A percentile compares a stretch with the other conserved stretches of the same genome.
These are phyloP conservation scores for Agrocybe pediades DNA, from an alignment of 768 basidiomycete genomes.

Conservation along the genomic window DNA sequence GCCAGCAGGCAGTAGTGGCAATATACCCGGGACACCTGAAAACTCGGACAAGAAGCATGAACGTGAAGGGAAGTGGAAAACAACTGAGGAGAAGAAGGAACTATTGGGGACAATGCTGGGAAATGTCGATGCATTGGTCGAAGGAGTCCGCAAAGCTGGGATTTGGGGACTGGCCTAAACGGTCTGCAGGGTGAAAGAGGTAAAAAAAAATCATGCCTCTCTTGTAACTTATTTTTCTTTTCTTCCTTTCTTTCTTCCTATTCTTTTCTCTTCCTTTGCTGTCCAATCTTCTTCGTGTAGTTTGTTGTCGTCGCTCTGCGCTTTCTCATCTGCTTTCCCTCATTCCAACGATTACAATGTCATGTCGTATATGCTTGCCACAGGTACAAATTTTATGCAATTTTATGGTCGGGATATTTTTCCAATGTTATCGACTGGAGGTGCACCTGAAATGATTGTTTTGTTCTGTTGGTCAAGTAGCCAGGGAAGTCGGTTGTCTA, in stretches of 20 bases:
- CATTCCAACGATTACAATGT: background rate
- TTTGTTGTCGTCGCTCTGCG: conserved; percentile 9
- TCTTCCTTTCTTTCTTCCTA: conserved; percentile 2
- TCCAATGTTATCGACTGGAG: conserved; percentile 64
- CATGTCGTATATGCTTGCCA: background rate
- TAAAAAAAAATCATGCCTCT: background rate
- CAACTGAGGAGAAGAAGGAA: conserved; percentile 84
- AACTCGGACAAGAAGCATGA: conserved; percentile 7
- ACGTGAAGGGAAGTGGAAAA: conserved; percentile 37
- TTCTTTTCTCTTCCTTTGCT: background rate
- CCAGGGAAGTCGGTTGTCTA: conserved; percentile 48
- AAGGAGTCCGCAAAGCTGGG: conserved; percentile 83
- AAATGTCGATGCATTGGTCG: conserved; percentile 90
- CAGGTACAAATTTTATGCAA: background rate
- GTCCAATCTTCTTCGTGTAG: background rate
- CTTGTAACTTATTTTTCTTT: background rate
- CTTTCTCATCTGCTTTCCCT: conserved; percentile 2
- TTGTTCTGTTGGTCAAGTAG: conserved; percentile 62
- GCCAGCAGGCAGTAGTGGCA: background rate
- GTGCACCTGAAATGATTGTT: conserved; percentile 75
- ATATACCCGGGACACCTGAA: background rate
- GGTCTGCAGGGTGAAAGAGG: background rate
- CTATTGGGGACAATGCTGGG: conserved; percentile 81
- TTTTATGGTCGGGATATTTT: conserved; percentile 34
- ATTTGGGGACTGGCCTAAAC: conserved; percentile 73